Percentiles rank a stretch among this genome's conserved stretches.
Evolutionary conservation across 2,329 filamentous ascomycete species (phyloP).

Genomic region (Alternaria angustiovoidea): DNA sequence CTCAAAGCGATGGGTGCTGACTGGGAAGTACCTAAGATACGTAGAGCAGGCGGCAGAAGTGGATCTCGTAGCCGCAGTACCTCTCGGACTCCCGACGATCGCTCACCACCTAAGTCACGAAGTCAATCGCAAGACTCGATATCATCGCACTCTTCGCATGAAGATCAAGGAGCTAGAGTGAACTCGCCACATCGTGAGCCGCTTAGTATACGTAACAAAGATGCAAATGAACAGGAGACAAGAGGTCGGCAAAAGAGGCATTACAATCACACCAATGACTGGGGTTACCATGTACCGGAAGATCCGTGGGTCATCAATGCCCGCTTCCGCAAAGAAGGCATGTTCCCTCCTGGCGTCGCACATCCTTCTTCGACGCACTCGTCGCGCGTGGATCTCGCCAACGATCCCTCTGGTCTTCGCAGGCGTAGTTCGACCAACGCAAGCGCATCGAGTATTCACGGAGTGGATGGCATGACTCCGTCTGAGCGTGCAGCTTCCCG

Average conservation of each 20-base stretch:
- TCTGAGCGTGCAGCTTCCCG: conserved; percentile 24
- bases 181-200: conserved; percentile 35
- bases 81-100: conserved; percentile 35
- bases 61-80: conserved; percentile 43
- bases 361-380: conserved; percentile 61
- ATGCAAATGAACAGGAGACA: conserved; percentile 24
- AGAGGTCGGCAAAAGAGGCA: conserved; percentile 52
- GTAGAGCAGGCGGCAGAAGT: conserved; percentile 53
- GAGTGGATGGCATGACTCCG: conserved; percentile 37
- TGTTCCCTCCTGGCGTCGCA: conserved; percentile 62
- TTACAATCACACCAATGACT: conserved; percentile 59
- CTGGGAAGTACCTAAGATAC: conserved; percentile 70
- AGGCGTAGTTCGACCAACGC: conserved; percentile 45
- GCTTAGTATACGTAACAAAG: conserved; percentile 42
- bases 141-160: conserved; percentile 42
- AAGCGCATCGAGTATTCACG: conserved; percentile 40
- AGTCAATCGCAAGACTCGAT: conserved; percentile 42
- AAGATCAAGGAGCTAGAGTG: conserved; percentile 23
- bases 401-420: conserved; percentile 35
- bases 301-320: conserved; percentile 96
- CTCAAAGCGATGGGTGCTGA: conserved; percentile 86
- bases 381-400: conserved; percentile 56
- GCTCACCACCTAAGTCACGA: conserved; percentile 47
- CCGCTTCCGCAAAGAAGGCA: conserved; percentile 84
- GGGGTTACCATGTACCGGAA: conserved; percentile 83